These are phyloP conservation scores for Calonectria naviculata DNA, from an alignment of 2,329 filamentous ascomycete genomes.

Conservation along the genomic window DNA sequence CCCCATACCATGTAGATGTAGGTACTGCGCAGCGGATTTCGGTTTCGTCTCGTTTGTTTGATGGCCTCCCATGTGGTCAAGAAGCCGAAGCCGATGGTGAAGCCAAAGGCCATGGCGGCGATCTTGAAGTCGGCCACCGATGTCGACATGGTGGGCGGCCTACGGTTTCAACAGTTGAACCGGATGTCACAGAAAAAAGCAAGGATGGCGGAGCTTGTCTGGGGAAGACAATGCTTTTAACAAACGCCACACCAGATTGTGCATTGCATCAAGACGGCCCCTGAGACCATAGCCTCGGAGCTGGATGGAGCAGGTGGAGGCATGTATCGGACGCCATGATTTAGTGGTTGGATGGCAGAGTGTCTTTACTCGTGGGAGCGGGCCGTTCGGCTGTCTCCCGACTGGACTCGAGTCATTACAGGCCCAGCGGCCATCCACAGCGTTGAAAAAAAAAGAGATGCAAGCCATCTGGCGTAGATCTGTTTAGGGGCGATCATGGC, in stretches of 20 bases:
- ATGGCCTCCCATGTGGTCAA: constrained; percentile 53
- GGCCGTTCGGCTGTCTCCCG: background rate
- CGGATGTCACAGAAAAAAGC: background rate
- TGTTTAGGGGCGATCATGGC: constrained; percentile 4
- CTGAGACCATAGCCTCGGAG: background rate
- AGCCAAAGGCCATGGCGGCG: constrained; percentile 45
- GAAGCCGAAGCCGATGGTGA: constrained; percentile 54
- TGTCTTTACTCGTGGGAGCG: background rate
- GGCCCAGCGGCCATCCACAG: background rate
- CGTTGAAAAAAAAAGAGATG: background rate
- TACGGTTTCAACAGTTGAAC: background rate
- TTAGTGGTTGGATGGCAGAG: background rate
- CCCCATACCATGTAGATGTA: constrained; percentile 62
- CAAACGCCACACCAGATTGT: background rate
- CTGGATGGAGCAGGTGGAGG: background rate
- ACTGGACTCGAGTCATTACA: background rate
- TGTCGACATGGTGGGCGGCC: constrained; percentile 24
- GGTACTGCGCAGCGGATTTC: constrained; percentile 45
- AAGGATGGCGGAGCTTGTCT: background rate
- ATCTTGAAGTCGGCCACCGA: constrained; percentile 38
- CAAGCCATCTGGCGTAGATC: background rate
- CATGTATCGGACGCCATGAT: background rate
- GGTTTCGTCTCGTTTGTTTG: constrained; percentile 52
- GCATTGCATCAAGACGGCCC: background rate
- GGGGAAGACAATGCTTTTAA: background rate